These are phyloP conservation scores for Candida nitratophila DNA, from an alignment of 805 yeast genomes.

Conservation along the genomic window DNA sequence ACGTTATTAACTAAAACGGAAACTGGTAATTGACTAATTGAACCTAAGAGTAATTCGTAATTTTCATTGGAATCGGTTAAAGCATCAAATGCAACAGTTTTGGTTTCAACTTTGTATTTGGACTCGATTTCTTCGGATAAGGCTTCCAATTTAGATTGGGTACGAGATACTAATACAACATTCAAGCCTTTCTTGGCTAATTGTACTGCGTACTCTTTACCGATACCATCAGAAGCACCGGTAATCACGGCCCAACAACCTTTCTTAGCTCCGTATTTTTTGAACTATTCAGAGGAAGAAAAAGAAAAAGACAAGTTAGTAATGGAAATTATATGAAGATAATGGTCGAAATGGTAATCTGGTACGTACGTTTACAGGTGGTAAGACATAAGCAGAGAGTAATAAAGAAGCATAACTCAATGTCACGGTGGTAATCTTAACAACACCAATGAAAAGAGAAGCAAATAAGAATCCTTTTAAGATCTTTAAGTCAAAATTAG, in stretches of 20 bases:
- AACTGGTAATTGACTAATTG: slow-evolving; percentile 49
- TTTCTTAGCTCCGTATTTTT: slow-evolving; percentile 67
- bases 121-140: slow-evolving; percentile 56
- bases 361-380: slow-evolving; percentile 36
- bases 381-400: slow-evolving; percentile 57
- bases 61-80: slow-evolving; percentile 52
- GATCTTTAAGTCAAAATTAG: background rate
- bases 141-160: slow-evolving; percentile 63
- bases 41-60: slow-evolving; percentile 43
- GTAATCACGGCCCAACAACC: slow-evolving; percentile 93
- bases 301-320: background rate
- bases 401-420: slow-evolving; percentile 48
- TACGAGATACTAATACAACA: slow-evolving; percentile 77
- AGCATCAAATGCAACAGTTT: slow-evolving; percentile 72
- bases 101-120: slow-evolving; percentile 56
- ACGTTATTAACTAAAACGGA: slow-evolving; percentile 85
- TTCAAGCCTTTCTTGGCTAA: slow-evolving; percentile 83
- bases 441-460: slow-evolving; percentile 54
- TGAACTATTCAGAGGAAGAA: slow-evolving; percentile 21
- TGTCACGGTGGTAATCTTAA: slow-evolving; percentile 44
- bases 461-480: slow-evolving; percentile 21
- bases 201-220: slow-evolving; percentile 84
- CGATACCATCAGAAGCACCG: slow-evolving; percentile 97
- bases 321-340: too few relatives aligned
- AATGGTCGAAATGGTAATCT: too few relatives aligned